Conservation (phyloP, 768 basidiomycete genomes). For the Rhizopogon vesiculosus region DNA sequence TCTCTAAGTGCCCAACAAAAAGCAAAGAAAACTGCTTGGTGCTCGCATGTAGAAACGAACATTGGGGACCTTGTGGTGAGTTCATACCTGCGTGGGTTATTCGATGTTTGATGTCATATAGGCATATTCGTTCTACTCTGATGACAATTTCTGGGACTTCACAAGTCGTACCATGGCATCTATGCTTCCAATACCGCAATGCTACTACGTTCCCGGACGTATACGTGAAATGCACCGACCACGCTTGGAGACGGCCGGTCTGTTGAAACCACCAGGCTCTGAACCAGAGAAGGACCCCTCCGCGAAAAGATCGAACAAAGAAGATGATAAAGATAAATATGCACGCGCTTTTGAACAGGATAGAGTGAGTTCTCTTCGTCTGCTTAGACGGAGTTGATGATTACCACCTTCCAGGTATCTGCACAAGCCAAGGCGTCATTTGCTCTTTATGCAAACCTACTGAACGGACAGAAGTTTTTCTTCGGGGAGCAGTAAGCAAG, state of each 20-base stretch:
- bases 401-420: slow-evolving; percentile 32
- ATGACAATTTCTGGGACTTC: slow-evolving; percentile 58
- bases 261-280: slow-evolving; percentile 48
- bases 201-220: slow-evolving; percentile 67
- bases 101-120: slow-evolving; percentile 33
- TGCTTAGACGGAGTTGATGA: background rate
- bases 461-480: slow-evolving; percentile 48
- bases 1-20: slow-evolving; percentile 41
- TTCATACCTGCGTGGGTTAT: slow-evolving; percentile 7
- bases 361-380: slow-evolving; percentile 33
- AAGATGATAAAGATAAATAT: slow-evolving; percentile 34
- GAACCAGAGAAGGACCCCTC: slow-evolving; percentile 39
- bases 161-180: slow-evolving; percentile 52
- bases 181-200: slow-evolving; percentile 60
- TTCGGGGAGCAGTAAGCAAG: slow-evolving; percentile 41
- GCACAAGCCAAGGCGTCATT: slow-evolving; percentile 55
- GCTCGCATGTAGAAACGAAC: slow-evolving; percentile 58
- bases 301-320: slow-evolving; percentile 24
- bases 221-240: slow-evolving; percentile 52
- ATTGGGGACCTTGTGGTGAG: slow-evolving; percentile 71
- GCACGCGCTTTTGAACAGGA: slow-evolving; percentile 59
- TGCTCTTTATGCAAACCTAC: slow-evolving; percentile 52
- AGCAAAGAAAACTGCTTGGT: slow-evolving; percentile 57
- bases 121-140: slow-evolving; percentile 55
- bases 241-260: slow-evolving; percentile 56